Base-by-base conservation (phyloP, 1,284 basidiomycete species). In the Boletellus deceptivus region DNA sequence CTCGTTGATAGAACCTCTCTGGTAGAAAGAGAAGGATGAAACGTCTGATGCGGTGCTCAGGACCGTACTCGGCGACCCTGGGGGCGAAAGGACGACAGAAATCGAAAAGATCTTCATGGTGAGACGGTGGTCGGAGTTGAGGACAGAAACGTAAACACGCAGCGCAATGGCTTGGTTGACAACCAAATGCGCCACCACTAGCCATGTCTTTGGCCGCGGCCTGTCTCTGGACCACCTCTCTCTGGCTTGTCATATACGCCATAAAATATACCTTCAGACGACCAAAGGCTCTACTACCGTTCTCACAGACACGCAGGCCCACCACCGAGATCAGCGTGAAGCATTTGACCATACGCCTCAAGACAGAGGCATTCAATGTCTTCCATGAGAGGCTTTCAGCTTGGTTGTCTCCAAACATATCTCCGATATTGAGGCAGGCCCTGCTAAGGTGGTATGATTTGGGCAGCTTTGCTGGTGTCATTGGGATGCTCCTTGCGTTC, bases 11-110 rank as follows among this genome's bases (percentile, higher is more conserved):
- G 86, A 85, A 43, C 89, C 86, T 54, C 84, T 78, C 72, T 98
- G 94, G 70, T 97, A 95, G 77, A 97, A 99, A 18, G 89, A 90
- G 76, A 97, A 99, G 22, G 87, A 88, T 41, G 87, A 90, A 14
- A 99, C 80, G 68, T 99, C 96, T 53, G 81, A 86, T 10, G 91
- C 86, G 35, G 76, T 81, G 56, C 80, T 77, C 31, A 99, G 83
- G 24, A 89, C 72, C 1, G 83, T 83, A 16, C 81, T 78, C 9
- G 83, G 63, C 31, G 77, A 77, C 27, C 75, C 76, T 16, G 82
- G 72, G 9, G 84, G 80, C 3, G 81, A 75, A 52, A 80, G 73
- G 46, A 85, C 63, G 34, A 90, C 65, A 22, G 86, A 79, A 52
- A 90, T 76, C 9, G 81, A 80, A 63, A 75, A 89, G 54, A 90